Evolutionary conservation across 352 stramenopile genomes (phyloP), one percentile per base, ranked within the genome.

Genomic region (Phytophthora rubi): DNA sequence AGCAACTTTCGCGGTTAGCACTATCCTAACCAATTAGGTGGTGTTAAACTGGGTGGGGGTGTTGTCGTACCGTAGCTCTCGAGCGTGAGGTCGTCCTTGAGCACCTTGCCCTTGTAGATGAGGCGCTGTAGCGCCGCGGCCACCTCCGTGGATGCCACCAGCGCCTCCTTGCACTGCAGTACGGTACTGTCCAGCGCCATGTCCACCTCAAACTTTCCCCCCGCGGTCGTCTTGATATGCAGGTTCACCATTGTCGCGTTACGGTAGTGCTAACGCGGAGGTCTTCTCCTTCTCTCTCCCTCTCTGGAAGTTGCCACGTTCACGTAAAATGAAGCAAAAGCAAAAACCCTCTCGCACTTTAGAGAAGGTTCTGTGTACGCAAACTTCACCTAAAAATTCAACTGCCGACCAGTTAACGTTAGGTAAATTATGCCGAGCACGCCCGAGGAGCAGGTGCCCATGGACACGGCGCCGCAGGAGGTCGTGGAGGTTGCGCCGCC

Each of bases 101-200:
- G 85, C 60, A 97, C 87, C 71, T 96, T 97, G 58, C 91, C 91
- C 71, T 96, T 95, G 77, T 91, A 92, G 60, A 97, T 97, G 59
- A 97, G 83, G 4, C 91, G 87, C 74, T 97, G 91, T 60, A 93
- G 86, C 51, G 78, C 63, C n/a, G 79, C 76, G 0, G 88, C 74
- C 15, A 97, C 89, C 42, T 91, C 82, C 28, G 90, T 94, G 55
- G 73, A 65, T 6, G 66, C 69, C 60, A 87, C 85, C 32, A 97
- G 90, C 57, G 76, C 76, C 54, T 87, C 66, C 71, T 97, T 97
- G 74, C 90, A 93, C 52, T 87, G 77, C 30, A 81, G 72, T 15
- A 97, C 89, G 3, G 86, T 89, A 47, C 64, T 72, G 15, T 90
- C 74, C n/a, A 96, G 81, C 37, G 81, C 80, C 58, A 92, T 65